phyloP scores from a whole-genome alignment of 306 rosid genomes.

The Senna tora region DNA sequence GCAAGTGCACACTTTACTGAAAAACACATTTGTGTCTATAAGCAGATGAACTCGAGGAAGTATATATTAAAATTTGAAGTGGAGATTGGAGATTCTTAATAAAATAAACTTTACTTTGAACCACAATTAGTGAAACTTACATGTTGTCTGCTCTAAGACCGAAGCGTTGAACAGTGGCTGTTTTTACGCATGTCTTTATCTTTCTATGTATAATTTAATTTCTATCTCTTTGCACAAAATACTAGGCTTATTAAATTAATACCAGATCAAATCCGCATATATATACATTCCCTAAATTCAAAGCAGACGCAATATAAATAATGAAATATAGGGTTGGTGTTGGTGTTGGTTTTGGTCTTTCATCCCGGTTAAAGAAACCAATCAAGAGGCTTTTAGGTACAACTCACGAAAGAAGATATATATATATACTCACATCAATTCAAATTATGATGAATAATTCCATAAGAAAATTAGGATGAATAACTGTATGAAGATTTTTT shows the following conservation, averaged over 20 bases:
- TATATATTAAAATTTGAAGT: slow-evolving; percentile 8
- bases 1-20: slow-evolving; percentile 50
- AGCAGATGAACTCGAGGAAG: slow-evolving; percentile 50
- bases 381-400: no score
- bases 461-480: no score
- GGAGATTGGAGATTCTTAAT: slow-evolving; percentile 7
- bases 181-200: slow-evolving; percentile 75
- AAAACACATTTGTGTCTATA: slow-evolving; percentile 43
- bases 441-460: no score
- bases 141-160: slow-evolving; percentile 63
- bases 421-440: no score
- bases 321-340: slow-evolving; percentile 37
- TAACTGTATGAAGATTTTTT: no score
- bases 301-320: slow-evolving; percentile 42
- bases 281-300: slow-evolving; percentile 60
- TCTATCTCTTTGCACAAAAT: slow-evolving; percentile 61
- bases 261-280: slow-evolving; percentile 57
- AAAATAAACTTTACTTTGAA: slow-evolving; percentile 19
- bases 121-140: slow-evolving; percentile 49
- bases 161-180: slow-evolving; percentile 76
- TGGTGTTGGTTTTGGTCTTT: no score
- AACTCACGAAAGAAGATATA: no score
- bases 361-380: slow-evolving; percentile 31
- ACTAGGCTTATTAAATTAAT: slow-evolving; percentile 39
- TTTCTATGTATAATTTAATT: no score